Evolutionary conservation across 352 stramenopile species (phyloP), one percentile per base, ranked within the genome.

Genomic region (Elongisporangium undulatum): DNA sequence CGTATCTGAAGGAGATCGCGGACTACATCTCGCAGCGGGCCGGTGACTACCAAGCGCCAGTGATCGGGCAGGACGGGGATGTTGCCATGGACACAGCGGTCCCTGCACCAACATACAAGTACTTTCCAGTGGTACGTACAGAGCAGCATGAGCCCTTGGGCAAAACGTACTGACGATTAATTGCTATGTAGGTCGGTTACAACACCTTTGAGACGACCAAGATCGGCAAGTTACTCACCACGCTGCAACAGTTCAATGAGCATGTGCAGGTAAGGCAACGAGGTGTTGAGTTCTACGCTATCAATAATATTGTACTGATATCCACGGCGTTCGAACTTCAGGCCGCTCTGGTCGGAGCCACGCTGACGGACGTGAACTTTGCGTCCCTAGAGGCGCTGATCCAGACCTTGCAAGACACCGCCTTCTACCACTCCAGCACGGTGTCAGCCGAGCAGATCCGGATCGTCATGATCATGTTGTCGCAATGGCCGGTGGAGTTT

Each of bases 1-100:
- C 80, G 53, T 96, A 99, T 71, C 74, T 98, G 49, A 72, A 75
- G 17, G 77, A 94, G 71, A 98, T 99, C 67, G 96, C 96, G 0
- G 95, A 99, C 71, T 99, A 98, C 69, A 98, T 99, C 53, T 92
- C 87, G 20, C 89, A 98, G 63, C 78, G 94, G 20, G 87, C 88
- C n/a, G 83, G 85, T 22, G 75, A 95, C 19, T 86, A 93, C 55
- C 75, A 67, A 3, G 67, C 86, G 19, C 91, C 92, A 24, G 71
- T 94, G 45, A 51, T 92, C 16, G 84, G 79, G 26, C 74, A 74
- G 34, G 54, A 71, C 38, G 61, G 73, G 17, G 62, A 54, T 16
- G 61, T 70, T 23, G 53, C 53, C 53, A 56, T 59, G 17, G 55
- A 60, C 6, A 56, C 17, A 22, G 1, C 49, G 51, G 48, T 65